Evolutionary conservation across 2,329 filamentous ascomycete species (phyloP), one percentile per base, ranked within the genome.

Genomic region (Chaetothyriales sp.): DNA sequence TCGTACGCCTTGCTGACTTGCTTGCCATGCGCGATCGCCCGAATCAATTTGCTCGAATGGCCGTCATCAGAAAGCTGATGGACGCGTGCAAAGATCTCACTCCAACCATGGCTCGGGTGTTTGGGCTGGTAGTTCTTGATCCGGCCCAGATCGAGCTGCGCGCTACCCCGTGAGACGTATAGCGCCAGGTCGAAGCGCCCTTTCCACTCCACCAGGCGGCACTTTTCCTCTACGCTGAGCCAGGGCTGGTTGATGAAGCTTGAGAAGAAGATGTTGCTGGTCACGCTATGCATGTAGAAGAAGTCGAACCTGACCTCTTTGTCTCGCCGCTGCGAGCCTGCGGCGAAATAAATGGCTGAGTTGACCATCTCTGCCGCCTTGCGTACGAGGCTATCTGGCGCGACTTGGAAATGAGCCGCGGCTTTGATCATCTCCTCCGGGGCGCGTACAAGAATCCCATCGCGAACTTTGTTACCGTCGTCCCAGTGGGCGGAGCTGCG

Each of bases 271-370:
- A 94, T 80, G n/a, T 83, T 82, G 9, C 73, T 72, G 63, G 85
- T 95, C 58, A 90, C 70, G 61, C 81, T 79, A 67, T 95, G 89
- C 61, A 89, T 89, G 63, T 72, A 73, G 71, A 83, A 92, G 66
- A 95, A 95, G 65, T 95, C 89, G 64, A 87, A 81, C 64, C 85
- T 89, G 48, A 83, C 72, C 19, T 74, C 66, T 64, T 89, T 85
- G 1, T 73, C 72, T 0, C 78, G 78, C 28, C 77, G 72, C 59
- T 86, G 77, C 0, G 86, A 79, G 0, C 82, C 77, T 0, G 67
- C 70, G n/a, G 77, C 75, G 61, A 73, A 79, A 62, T 77, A 80
- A 0, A 73, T 72, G 18, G 73, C 67, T 0, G 78, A 73, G 58
- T 90, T 82, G 47, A 83, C 81, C 82, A 94, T 88, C 64, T 84